These are phyloP conservation scores for Corynascus novoguineensis DNA, from an alignment of 495 filamentous ascomycete genomes.

Conservation along the genomic window DNA sequence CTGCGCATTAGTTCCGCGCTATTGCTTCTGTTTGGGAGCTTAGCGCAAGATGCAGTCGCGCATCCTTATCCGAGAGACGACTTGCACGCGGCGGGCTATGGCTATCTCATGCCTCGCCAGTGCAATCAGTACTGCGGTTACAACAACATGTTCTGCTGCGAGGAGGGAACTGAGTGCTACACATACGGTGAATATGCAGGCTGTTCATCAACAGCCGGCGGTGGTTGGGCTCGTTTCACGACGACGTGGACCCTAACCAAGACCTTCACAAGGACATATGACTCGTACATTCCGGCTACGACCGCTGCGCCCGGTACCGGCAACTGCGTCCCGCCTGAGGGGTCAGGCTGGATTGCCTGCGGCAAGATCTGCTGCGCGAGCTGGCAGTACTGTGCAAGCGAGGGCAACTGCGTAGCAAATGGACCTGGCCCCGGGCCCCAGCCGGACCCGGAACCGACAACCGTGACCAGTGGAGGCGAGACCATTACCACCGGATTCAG, in stretches of 20 bases:
- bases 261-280: constrained; percentile 64
- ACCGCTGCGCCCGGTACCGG: constrained; percentile 37
- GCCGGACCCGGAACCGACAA: constrained; percentile 32
- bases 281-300: constrained; percentile 35
- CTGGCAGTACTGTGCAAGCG: constrained; percentile 58
- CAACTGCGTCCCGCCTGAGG: constrained; percentile 48
- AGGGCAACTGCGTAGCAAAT: constrained; percentile 42
- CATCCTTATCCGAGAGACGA: constrained; percentile 38
- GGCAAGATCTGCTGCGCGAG: constrained; percentile 69
- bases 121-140: constrained; percentile 67
- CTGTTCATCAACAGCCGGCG: constrained; percentile 28
- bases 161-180: constrained; percentile 52
- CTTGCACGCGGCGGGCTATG: constrained; percentile 33
- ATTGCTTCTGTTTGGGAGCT: constrained; percentile 23
- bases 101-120: constrained; percentile 39
- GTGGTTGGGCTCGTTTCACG: constrained; percentile 56
- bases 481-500: constrained; percentile 45
- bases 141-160: constrained; percentile 63
- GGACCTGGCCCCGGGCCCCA: neutral
- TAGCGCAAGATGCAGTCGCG: constrained; percentile 33
- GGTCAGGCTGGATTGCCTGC: constrained; percentile 60
- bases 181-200: constrained; percentile 50
- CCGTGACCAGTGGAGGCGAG: constrained; percentile 30
- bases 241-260: constrained; percentile 67
- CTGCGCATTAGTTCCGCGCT: constrained; percentile 23